Conservation (phyloP, 345 rosid genomes). For the Citrus hindsii region DNA sequence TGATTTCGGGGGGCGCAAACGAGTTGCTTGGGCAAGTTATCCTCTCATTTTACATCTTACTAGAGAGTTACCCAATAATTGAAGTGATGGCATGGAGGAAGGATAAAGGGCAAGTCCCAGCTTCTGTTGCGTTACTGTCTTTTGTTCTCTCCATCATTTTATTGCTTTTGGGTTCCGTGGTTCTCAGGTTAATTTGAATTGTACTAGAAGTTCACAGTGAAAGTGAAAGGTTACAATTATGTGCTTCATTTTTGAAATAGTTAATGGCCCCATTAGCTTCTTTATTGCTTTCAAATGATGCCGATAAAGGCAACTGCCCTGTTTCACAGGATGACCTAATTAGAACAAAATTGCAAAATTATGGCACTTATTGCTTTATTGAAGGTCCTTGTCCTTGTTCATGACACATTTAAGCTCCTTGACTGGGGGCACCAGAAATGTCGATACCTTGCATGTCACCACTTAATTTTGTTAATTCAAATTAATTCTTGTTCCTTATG, state of each 20-base stretch:
- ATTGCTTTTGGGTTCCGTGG: slow-evolving; percentile 2
- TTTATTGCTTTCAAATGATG: not conserved
- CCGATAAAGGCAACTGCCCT: not conserved
- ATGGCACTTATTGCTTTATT: not conserved
- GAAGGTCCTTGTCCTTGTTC: not conserved
- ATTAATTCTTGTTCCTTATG: too few relatives aligned
- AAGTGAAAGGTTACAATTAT: not conserved
- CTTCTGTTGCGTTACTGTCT: not conserved
- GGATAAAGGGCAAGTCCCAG: slow-evolving; percentile 22
- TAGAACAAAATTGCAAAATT: not conserved
- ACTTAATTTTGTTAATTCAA: too few relatives aligned
- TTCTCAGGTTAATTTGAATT: not conserved
- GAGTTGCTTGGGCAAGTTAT: slow-evolving; percentile 21
- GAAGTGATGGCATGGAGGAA: slow-evolving; percentile 24
- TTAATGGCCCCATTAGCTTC: not conserved
- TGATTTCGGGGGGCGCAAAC: not conserved
- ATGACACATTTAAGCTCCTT: not conserved
- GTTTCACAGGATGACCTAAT: not conserved
- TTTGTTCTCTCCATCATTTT: not conserved
- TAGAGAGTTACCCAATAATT: slow-evolving; percentile 22
- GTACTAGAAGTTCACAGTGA: not conserved
- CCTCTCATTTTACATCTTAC: slow-evolving; percentile 20
- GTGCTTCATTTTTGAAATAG: not conserved
- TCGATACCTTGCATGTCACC: too few relatives aligned
- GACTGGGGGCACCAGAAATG: too few relatives aligned